Percentiles rank a stretch among this genome's conserved stretches.
Conservation (phyloP, 331 rosid species). For the Pyrus hybrid region DNA sequence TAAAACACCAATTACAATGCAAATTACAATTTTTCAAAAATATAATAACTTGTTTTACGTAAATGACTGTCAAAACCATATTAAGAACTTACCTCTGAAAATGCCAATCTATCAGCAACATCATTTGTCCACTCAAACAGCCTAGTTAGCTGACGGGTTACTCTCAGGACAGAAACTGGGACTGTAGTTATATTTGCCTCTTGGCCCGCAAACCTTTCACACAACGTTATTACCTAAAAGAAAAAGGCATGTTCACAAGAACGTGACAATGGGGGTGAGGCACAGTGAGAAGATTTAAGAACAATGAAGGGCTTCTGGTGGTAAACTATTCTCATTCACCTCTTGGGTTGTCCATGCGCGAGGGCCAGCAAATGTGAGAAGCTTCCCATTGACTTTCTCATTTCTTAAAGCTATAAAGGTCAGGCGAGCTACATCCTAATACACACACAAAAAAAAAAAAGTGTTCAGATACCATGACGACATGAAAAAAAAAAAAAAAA, state of each 20-base stretch:
- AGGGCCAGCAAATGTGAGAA: slow-evolving; percentile 88
- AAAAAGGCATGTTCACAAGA: slow-evolving; percentile 2
- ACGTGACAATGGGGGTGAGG: neutral
- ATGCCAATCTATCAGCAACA: slow-evolving; percentile 94
- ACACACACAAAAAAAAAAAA: too few relatives aligned
- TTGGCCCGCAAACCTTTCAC: slow-evolving; percentile 99
- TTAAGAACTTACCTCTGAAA: slow-evolving; percentile 63
- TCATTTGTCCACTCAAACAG: slow-evolving; percentile 94
- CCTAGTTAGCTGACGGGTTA: slow-evolving; percentile 81
- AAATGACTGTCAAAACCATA: neutral
- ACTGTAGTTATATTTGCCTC: slow-evolving; percentile 95
- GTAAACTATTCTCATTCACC: slow-evolving; percentile 4
- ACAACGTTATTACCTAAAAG: slow-evolving; percentile 77
- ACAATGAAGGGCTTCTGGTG: neutral
- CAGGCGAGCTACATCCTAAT: too few relatives aligned
- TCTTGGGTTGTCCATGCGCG: slow-evolving; percentile 95
- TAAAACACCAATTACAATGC: neutral
- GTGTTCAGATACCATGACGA: too few relatives aligned
- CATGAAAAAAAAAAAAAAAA: too few relatives aligned
- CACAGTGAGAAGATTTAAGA: neutral
- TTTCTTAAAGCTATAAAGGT: too few relatives aligned
- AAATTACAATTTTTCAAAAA: neutral
- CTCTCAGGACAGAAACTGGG: slow-evolving; percentile 82
- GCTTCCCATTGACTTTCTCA: too few relatives aligned
- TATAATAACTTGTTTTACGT: neutral